Evolutionary conservation across 2,329 filamentous ascomycete species (phyloP).

Genomic region (Beauveria varroae): DNA sequence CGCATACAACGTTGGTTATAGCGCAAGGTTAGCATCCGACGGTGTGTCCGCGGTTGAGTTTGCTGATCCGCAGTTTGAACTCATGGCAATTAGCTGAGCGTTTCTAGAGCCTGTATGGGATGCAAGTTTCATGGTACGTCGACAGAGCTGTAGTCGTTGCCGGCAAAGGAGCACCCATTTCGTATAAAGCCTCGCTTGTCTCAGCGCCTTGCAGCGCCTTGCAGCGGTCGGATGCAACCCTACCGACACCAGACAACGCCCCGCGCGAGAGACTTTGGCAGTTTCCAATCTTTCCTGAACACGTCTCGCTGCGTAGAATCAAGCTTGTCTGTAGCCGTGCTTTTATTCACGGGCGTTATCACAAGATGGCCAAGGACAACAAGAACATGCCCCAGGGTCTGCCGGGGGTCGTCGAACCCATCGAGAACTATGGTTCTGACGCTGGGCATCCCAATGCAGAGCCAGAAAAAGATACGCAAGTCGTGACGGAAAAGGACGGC

Average conservation of each 20-base stretch:
- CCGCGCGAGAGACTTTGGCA: neutral
- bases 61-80: neutral
- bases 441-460: neutral
- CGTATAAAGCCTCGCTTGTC: neutral
- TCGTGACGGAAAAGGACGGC: neutral
- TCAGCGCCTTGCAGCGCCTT: neutral
- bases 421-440: neutral
- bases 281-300: neutral
- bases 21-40: neutral
- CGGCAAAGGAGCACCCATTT: neutral
- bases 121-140: neutral
- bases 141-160: neutral
- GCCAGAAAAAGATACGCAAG: neutral
- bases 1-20: neutral
- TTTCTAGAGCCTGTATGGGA: neutral
- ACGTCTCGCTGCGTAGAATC: neutral
- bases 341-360: neutral
- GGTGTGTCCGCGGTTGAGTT: neutral
- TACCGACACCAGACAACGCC: neutral
- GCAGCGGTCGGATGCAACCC: neutral
- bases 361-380: neutral
- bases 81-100: neutral
- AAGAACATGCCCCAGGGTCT: neutral
- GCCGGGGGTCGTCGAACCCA: neutral
- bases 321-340: neutral